Conservation (phyloP, 2,329 filamentous ascomycete genomes). For the Verticillium dahliae region DNA sequence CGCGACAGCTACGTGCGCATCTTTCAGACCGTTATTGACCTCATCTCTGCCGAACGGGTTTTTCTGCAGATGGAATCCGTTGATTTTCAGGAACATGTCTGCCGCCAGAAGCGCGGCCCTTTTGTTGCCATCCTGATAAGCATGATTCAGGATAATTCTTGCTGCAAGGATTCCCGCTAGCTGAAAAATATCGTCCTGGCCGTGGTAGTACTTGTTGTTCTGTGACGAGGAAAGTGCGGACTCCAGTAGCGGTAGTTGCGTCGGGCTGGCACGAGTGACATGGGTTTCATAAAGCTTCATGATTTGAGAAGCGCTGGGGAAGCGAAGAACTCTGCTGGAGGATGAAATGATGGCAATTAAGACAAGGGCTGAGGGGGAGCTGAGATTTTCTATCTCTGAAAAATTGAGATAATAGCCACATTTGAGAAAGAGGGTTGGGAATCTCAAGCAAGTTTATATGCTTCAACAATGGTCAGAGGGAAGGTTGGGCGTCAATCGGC, state of each 20-base stretch:
- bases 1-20: slow-evolving; percentile 12
- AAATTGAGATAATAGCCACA: background rate
- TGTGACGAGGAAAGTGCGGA: slow-evolving; percentile 10
- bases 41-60: background rate
- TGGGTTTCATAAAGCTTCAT: background rate
- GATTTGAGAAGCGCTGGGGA: background rate
- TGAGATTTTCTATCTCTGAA: background rate
- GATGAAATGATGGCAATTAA: background rate
- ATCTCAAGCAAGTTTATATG: background rate
- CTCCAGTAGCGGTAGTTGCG: background rate
- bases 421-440: background rate
- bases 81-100: slow-evolving; percentile 15
- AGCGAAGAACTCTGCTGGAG: background rate
- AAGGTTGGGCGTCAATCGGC: background rate
- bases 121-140: slow-evolving; percentile 13
- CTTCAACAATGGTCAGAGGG: background rate
- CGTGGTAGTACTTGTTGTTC: slow-evolving; percentile 11
- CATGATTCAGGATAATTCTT: slow-evolving; percentile 6
- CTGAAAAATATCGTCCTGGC: slow-evolving; percentile 12
- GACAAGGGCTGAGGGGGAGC: background rate
- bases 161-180: slow-evolving; percentile 13
- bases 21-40: slow-evolving; percentile 4
- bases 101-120: slow-evolving; percentile 10
- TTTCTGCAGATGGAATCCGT: slow-evolving; percentile 12
- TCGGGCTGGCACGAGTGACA: slow-evolving; percentile 6